Conservation (phyloP, 2,329 filamentous ascomycete genomes). For the Xylaria hypoxylon region DNA sequence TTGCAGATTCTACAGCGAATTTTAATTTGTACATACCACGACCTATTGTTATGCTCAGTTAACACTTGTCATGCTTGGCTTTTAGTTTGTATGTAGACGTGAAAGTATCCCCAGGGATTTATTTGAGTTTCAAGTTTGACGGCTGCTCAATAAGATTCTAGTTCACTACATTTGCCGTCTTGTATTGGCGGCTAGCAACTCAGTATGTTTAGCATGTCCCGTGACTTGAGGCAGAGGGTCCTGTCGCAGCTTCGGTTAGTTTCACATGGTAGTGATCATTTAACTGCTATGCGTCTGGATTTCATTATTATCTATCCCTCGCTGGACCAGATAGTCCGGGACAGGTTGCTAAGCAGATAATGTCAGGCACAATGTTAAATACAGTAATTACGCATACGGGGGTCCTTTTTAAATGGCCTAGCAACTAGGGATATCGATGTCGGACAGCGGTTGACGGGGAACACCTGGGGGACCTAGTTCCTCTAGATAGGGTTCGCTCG, state of each 20-base stretch:
- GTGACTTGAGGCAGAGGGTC: not conserved
- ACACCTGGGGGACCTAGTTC: constrained; percentile 11
- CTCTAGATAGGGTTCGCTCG: not conserved
- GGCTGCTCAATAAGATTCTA: not conserved
- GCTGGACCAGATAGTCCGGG: not conserved
- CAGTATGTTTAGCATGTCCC: not conserved
- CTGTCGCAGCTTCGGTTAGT: not conserved
- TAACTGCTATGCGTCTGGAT: not conserved
- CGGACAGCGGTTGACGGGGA: not conserved
- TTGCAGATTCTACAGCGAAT: constrained; percentile 29
- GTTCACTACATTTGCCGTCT: not conserved
- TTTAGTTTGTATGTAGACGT: not conserved
- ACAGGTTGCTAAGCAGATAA: not conserved
- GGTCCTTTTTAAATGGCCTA: no score
- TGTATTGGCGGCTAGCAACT: not conserved
- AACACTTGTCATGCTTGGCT: not conserved
- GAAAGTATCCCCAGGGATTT: not conserved
- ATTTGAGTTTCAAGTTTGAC: not conserved
- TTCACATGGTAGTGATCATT: not conserved
- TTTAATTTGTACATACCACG: constrained; percentile 33
- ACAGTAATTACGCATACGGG: no score
- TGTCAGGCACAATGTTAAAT: not conserved
- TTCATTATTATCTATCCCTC: not conserved
- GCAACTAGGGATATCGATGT: no score
- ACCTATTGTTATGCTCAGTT: not conserved